Percentiles rank a stretch among this genome's conserved stretches.
phyloP scores from a whole-genome alignment of 805 yeast species.

The Zygosaccharomyces bisporus region DNA sequence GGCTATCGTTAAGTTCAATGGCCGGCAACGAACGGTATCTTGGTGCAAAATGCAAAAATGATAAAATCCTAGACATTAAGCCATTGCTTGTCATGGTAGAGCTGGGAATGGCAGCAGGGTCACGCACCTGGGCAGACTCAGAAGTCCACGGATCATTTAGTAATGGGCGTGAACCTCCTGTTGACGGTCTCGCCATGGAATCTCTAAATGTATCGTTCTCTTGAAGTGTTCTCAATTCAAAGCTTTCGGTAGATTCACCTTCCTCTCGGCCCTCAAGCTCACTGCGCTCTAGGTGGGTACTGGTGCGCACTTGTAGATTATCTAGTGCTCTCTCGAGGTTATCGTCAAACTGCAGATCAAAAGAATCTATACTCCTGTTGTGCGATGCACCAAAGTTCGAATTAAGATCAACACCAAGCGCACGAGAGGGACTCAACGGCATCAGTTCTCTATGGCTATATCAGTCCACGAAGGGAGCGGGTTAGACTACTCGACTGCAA shows the following conservation, averaged over 20 bases:
- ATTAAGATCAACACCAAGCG: conserved; percentile 14
- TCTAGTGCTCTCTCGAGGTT: conserved; percentile 65
- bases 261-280: conserved; percentile 33
- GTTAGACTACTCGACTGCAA: background rate
- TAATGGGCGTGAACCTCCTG: conserved; percentile 21
- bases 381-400: conserved; percentile 9
- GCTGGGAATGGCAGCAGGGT: background rate
- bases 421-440: conserved; percentile 26
- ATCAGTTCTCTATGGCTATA: conserved; percentile 9
- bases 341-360: conserved; percentile 61
- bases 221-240: conserved; percentile 31
- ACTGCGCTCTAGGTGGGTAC: conserved; percentile 30
- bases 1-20: conserved; percentile 19
- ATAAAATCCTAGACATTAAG: conserved; percentile 6
- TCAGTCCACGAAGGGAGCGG: conserved; percentile 1
- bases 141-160: conserved; percentile 12
- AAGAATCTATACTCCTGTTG: conserved; percentile 39
- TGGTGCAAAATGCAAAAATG: conserved; percentile 7
- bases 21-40: conserved; percentile 14
- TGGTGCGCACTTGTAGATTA: conserved; percentile 42
- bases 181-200: conserved; percentile 17
- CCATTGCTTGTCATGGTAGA: conserved; percentile 1
- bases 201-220: conserved; percentile 12
- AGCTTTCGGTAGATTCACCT: conserved; percentile 24
- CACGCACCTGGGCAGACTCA: background rate